Base-by-base conservation (phyloP, 225 moss, liverwort and hornwort genomes). In the Ulota crispa region DNA sequence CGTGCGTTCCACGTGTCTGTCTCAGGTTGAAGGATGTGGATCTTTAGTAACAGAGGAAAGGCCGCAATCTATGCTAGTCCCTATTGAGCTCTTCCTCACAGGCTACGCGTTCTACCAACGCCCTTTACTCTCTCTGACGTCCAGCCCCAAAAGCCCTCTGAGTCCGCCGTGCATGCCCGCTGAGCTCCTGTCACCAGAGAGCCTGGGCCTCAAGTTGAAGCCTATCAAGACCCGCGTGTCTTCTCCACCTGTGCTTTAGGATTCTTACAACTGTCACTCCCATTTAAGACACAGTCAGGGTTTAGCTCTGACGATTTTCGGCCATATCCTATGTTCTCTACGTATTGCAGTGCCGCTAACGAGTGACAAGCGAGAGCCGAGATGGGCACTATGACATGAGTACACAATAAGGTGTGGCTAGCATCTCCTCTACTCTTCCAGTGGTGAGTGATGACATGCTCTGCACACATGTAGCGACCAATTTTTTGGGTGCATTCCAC, bases 11-110 rank as follows among this genome's bases (percentile, higher is more conserved):
- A 53, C 23, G 23, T 32, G 23, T 36, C 20, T 53, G 56, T 37
- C 6, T 82, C 86, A 97, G 97, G 92, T 97, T 20, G 93, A 92
- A 90, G 95, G 95, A 78, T 95, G 97, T 63, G 97, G 97, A 73
- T 94, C 97, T 4, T 74, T 97, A 59, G 97, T 97, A 52, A 97
- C 97, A 6, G 93, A 97, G 82, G 95, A 97, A 88, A 93, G 93
- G 67, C 95, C 97, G 0, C 92, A 95, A 59, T 90, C 92, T 4
- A 97, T 97, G 95, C 62, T 97, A 8, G 92, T 97, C 24, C 95
- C 95, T 16, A 93, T 97, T 26, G 97, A 97, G 87, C 92, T 93
- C 27, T 97, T 97, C 69, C 84, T 97, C 28, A 95, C 89, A 83
- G 95, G 97, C 67, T 97, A 97, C 41, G 89, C 90, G 42, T 97